Base-by-base conservation (phyloP, 2,329 filamentous ascomycete genomes). In the Claviceps sp. region DNA sequence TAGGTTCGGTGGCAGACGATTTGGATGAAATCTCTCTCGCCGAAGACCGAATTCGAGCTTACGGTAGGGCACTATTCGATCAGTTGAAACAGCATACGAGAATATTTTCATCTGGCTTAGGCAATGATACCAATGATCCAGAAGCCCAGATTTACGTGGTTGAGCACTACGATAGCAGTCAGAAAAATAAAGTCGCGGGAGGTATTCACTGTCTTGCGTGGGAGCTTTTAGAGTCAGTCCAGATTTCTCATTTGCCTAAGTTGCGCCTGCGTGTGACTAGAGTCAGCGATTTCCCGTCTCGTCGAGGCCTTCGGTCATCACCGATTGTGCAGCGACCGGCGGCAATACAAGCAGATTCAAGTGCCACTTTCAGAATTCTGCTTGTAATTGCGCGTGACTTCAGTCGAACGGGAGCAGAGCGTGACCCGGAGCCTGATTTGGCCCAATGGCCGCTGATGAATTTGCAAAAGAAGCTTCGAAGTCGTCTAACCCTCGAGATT, bases 381-480 rank as follows among this genome's bases (percentile, higher is more conserved):
- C 57, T 64, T 18, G 62, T 62, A 7, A 58, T 61, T 52, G 61
- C 59, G 3, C 56, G 61, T 1, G 61, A 62, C 49, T 63, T 62
- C 16, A 59, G 55, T 26, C 54, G 57, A 7, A 58, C 51, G 1
- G 62, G 61, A 1, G 57, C 55, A 11, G 57, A 60, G 24, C 57
- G 60, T 9, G 60, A 63, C n/a, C 58, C 62, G 13, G 61, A 63
- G 53, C 62, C 61, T 0, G 60, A 63, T 40, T 53, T 64, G 50
- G 61, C 60, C 18, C 63, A 64, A 47, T 64, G 52, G 54, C 60
- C 59, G 30, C 56, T 63, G 49, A 63, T 63, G 59, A 63, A 53
- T 24, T 45, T 60, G 43, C 63, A 64, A 45, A 59, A 58, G 52
- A 62, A 56, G 51, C 57, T 62, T 37, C 51, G 55, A n/a, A 57